Conservation (phyloP, 2,329 filamentous ascomycete genomes). For the Ceratocystis albifundus region DNA sequence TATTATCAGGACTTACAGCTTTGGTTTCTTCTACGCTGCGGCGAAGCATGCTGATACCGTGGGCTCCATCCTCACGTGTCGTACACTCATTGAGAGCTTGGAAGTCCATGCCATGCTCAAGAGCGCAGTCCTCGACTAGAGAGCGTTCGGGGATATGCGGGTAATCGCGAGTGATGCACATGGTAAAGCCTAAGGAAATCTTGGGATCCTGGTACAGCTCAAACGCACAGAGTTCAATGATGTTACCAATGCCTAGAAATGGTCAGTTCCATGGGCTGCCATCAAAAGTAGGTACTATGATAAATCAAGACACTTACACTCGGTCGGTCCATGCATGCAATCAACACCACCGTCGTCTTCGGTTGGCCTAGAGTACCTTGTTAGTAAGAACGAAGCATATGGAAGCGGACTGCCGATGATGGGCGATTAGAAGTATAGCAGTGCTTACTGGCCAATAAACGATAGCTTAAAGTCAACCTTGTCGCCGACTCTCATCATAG, state of each 20-base stretch:
- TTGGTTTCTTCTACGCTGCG: constrained; percentile 54
- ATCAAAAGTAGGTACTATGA: too few species aligned
- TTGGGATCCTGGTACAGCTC: constrained; percentile 75
- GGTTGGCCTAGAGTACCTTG: constrained; percentile 39
- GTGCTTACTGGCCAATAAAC: constrained; percentile 66
- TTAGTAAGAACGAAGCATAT: constrained; percentile 5
- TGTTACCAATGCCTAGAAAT: constrained; percentile 62
- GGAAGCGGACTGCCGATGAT: neutral
- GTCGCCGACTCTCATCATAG: constrained; percentile 68
- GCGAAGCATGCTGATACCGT: constrained; percentile 55
- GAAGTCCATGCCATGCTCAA: constrained; percentile 84
- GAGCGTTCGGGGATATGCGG: constrained; percentile 60
- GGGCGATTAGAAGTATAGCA: neutral
- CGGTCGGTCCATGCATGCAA: constrained; percentile 79
- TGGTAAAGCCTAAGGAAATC: constrained; percentile 81
- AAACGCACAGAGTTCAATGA: constrained; percentile 82
- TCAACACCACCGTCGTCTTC: constrained; percentile 63
- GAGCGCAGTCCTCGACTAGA: constrained; percentile 76
- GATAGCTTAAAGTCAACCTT: constrained; percentile 87
- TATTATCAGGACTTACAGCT: constrained; percentile 35
- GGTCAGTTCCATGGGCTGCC: neutral
- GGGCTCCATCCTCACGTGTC: constrained; percentile 60
- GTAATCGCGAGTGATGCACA: constrained; percentile 75
- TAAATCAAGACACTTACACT: constrained; percentile 42
- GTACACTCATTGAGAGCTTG: constrained; percentile 70